Evolutionary conservation across 805 yeast species (phyloP).

Genomic region (Candida methanosorbosa): DNA sequence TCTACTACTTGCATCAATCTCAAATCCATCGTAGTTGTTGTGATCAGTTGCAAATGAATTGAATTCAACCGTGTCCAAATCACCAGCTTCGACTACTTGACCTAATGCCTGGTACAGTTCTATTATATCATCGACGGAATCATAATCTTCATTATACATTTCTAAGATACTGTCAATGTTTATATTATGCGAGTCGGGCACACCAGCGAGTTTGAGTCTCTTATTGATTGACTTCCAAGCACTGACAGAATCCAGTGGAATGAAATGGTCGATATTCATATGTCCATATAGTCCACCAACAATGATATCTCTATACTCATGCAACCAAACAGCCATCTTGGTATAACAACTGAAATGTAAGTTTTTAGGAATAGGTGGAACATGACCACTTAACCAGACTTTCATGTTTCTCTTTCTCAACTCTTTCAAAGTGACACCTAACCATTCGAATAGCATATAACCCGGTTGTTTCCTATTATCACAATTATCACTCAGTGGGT

Average conservation of each 20-base stretch:
- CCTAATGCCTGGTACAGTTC: constrained; percentile 11
- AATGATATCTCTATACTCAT: constrained; percentile 77
- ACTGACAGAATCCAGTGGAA: constrained; percentile 62
- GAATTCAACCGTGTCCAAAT: constrained; percentile 3
- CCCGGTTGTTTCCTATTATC: constrained; percentile 71
- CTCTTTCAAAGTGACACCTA: constrained; percentile 66
- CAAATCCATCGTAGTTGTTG: constrained; percentile 2
- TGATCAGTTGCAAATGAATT: constrained; percentile 3
- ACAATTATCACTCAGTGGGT: constrained; percentile 80
- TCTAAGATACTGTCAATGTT: constrained; percentile 5
- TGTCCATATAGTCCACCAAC: constrained; percentile 83
- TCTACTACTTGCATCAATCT: constrained; percentile 4
- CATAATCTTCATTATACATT: constrained; percentile 19
- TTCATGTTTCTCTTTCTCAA: constrained; percentile 66
- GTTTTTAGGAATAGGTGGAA: constrained; percentile 78
- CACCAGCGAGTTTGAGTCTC: constrained; percentile 10
- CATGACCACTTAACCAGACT: constrained; percentile 85
- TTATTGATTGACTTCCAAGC: constrained; percentile 47
- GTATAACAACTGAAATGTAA: constrained; percentile 64
- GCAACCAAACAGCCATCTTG: constrained; percentile 71
- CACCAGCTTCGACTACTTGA: constrained; percentile 2
- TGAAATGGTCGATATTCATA: constrained; percentile 83
- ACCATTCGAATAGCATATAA: constrained; percentile 66
- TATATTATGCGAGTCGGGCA: constrained; percentile 11
- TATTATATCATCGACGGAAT: constrained; percentile 11